Percentiles rank a stretch among this genome's conserved stretches.
Evolutionary conservation across 257 asterid genomes (phyloP).

Genomic region (Cynanchum wilfordii): DNA sequence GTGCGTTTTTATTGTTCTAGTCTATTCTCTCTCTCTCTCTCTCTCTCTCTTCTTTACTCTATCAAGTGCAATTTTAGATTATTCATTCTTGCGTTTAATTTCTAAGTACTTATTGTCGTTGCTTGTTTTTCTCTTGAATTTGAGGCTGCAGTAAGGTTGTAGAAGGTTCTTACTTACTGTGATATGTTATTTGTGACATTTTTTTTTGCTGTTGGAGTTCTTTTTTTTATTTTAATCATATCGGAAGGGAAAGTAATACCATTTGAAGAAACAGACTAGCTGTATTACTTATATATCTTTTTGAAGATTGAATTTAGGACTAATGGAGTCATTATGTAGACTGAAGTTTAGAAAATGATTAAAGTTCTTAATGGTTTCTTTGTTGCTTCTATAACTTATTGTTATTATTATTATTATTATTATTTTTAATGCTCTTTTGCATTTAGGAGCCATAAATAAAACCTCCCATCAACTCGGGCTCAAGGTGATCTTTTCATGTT

Average conservation of each 20-base stretch:
- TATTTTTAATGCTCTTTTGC: not conserved
- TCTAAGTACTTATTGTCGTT: not conserved
- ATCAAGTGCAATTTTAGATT: not conserved
- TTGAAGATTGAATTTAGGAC: too few species aligned
- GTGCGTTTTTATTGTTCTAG: conserved; percentile 28
- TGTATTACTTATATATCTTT: too few species aligned
- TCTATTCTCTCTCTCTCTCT: not conserved
- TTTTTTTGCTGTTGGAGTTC: too few species aligned
- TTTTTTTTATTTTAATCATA: too few species aligned
- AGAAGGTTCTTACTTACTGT: too few species aligned
- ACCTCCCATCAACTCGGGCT: not conserved
- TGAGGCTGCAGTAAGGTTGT: not conserved
- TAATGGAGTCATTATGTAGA: not conserved
- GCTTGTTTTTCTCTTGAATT: not conserved
- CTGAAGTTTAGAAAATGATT: not conserved
- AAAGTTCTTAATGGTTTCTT: not conserved
- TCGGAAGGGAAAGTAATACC: too few species aligned
- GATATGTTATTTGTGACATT: too few species aligned
- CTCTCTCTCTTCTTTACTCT: not conserved
- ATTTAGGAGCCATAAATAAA: not conserved
- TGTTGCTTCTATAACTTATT: not conserved
- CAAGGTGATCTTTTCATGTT: not conserved
- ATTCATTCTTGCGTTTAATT: not conserved
- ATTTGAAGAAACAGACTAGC: too few species aligned
- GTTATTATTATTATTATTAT: too few species aligned